Evolutionary conservation across 495 filamentous ascomycete species (phyloP).

Genomic region (Zalerion maritima): DNA sequence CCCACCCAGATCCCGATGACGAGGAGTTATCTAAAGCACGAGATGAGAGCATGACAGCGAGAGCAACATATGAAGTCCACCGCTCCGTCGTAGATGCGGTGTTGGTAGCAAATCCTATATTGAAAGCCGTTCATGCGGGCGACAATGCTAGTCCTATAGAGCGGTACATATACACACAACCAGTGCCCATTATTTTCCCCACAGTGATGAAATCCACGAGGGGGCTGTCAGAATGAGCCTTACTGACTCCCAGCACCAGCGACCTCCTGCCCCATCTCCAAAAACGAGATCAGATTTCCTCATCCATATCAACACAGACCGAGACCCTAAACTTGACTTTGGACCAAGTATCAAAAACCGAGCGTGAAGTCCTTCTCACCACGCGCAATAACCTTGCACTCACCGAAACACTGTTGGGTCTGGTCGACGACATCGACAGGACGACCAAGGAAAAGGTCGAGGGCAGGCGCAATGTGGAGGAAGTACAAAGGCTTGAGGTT

Average conservation of each 20-base stretch:
- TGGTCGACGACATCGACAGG: slow-evolving; percentile 41
- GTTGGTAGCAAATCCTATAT: slow-evolving; percentile 52
- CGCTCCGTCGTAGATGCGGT: slow-evolving; percentile 51
- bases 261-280: slow-evolving; percentile 49
- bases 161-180: slow-evolving; percentile 31
- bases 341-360: slow-evolving; percentile 34
- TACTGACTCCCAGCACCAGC: slow-evolving; percentile 22
- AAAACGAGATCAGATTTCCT: slow-evolving; percentile 50
- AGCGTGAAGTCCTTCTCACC: slow-evolving; percentile 38
- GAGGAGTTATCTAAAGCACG: slow-evolving; percentile 42
- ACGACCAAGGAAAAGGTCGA: slow-evolving; percentile 33
- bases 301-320: slow-evolving; percentile 41
- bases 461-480: slow-evolving; percentile 32
- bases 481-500: slow-evolving; percentile 40
- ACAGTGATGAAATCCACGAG: slow-evolving; percentile 3
- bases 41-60: slow-evolving; percentile 50
- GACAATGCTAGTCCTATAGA: slow-evolving; percentile 49
- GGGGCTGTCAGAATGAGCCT: slow-evolving; percentile 3
- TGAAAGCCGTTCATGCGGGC: slow-evolving; percentile 62
- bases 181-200: not conserved
- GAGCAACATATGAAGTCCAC: slow-evolving; percentile 50
- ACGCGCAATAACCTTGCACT: slow-evolving; percentile 47
- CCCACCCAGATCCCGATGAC: too few species aligned
- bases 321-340: slow-evolving; percentile 31
- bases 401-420: slow-evolving; percentile 40